phyloP scores from a whole-genome alignment of 768 basidiomycete genomes.

The Auriscalpium microsporum region DNA sequence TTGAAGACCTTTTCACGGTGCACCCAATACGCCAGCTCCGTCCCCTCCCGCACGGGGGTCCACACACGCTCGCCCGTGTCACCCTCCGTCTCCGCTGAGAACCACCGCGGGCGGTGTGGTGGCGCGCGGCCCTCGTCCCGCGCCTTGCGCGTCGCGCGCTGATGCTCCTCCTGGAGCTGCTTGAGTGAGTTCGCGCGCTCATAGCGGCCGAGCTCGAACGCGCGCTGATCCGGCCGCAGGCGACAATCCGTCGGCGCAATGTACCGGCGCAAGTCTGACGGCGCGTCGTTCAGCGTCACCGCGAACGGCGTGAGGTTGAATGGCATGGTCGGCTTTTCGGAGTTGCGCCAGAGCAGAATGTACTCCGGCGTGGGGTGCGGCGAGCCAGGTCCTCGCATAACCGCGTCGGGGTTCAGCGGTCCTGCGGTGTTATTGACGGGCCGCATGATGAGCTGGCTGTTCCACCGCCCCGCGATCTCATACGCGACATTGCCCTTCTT shows the following conservation, averaged over 20 bases:
- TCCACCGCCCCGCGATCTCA: conserved; percentile 94
- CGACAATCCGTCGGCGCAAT: conserved; percentile 89
- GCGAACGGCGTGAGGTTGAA: conserved; percentile 97
- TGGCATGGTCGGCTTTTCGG: conserved; percentile 70
- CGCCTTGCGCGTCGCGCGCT: conserved; percentile 58
- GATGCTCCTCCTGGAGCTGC: conserved; percentile 73
- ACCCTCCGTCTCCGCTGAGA: conserved; percentile 67
- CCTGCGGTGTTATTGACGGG: conserved; percentile 49
- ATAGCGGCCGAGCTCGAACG: conserved; percentile 85
- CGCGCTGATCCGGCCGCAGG: conserved; percentile 85
- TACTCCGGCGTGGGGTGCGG: conserved; percentile 55
- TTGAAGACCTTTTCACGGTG: conserved; percentile 63
- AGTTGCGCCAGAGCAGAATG: conserved; percentile 89
- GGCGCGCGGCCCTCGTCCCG: conserved; percentile 67
- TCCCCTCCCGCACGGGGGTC: conserved; percentile 50
- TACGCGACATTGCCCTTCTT: conserved; percentile 56
- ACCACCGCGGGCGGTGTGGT: conserved; percentile 85
- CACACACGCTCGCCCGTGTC: conserved; percentile 90
- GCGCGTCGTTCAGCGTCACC: conserved; percentile 85
- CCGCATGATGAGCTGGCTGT: conserved; percentile 85
- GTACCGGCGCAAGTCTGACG: conserved; percentile 58
- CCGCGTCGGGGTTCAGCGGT: conserved; percentile 64
- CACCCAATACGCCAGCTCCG: conserved; percentile 72
- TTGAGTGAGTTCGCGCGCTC: conserved; percentile 79
- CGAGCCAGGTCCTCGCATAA: conserved; percentile 38